A percentile compares a stretch with the other conserved stretches of the same genome.
Evolutionary conservation across 2,329 filamentous ascomycete genomes (phyloP).

Genomic region (Aureobasidium subglaciale): DNA sequence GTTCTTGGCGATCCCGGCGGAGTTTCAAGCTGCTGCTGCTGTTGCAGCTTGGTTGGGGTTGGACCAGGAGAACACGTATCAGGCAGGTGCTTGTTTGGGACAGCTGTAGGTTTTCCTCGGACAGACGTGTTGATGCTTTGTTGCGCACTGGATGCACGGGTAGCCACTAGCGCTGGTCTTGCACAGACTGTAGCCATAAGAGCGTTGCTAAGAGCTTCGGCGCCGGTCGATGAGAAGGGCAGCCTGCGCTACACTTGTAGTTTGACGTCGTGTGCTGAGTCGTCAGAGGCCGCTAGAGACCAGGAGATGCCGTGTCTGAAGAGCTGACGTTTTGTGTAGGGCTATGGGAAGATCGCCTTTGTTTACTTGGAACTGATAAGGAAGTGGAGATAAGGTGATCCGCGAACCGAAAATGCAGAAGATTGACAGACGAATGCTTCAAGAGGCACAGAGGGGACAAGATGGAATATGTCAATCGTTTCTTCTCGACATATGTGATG

Average conservation of each 20-base stretch:
- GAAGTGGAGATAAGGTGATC: slow-evolving; percentile 9
- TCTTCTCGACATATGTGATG: background rate
- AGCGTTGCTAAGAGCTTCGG: background rate
- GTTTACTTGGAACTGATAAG: slow-evolving; percentile 12
- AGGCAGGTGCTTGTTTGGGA: slow-evolving; percentile 86
- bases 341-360: background rate
- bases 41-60: slow-evolving; percentile 42
- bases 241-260: background rate
- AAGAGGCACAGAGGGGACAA: background rate
- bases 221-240: background rate
- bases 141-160: slow-evolving; percentile 43
- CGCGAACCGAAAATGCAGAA: background rate
- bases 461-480: background rate
- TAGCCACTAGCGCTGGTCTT: slow-evolving; percentile 30
- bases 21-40: slow-evolving; percentile 4
- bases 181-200: slow-evolving; percentile 39
- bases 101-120: slow-evolving; percentile 52
- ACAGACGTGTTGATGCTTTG: slow-evolving; percentile 52
- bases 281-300: background rate
- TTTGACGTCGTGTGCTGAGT: background rate
- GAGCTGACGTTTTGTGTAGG: background rate
- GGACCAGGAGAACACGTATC: slow-evolving; percentile 71
- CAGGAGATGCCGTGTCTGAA: background rate
- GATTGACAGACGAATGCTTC: background rate
- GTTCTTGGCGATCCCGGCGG: slow-evolving; percentile 54